Evolutionary conservation across 306 rosid genomes (phyloP), one percentile per base, ranked within the genome.

Genomic region (Bauhinia variegata): DNA sequence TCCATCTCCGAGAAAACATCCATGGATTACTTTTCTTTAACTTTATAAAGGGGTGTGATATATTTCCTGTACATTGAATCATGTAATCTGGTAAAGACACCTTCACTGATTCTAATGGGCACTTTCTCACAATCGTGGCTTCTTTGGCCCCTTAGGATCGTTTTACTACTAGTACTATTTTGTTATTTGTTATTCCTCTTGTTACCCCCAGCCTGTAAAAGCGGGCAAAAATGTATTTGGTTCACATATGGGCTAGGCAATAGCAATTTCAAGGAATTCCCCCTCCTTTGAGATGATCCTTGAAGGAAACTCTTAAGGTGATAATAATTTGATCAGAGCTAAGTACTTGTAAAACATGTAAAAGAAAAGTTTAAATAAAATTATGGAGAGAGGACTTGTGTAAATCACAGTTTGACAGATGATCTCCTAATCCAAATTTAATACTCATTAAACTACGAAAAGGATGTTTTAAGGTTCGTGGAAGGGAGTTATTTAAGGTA

Each of bases 1-100:
- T 65, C 73, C 73, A 70, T 57, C 51, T 32, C 28, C 63, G 18
- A 6, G 7, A 57, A 63, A 63, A 23, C 55, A 65, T 33, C 54
- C 37, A 6, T 17, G 37, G 34, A 37, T 67, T 75, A 28, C 50
- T 36, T 49, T 23, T 71, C 31, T 33, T 54, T 32, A 15, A 18
- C 17, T 0, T 39, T 42, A 31, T 7, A 28, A n/a, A 13, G 16
- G 16, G 53, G 55, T 49, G 16, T 46, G 58, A 50, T 34, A 11
- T 31, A 39, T 14, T 60, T 10, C 19, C 1, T 58, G 14, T 18
- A 10, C 50, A 59, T 36, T 18, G 11, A 17, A 55, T 13, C 16
- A 15, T 54, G 34, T 43, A 12, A 16, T 64, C 54, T 46, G 8
- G 50, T 49, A 56, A 34, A 39, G 66, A 58, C 47, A 47, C 58